These are phyloP conservation scores for Neurospora africana DNA, from an alignment of 495 filamentous ascomycete genomes.

Conservation along the genomic window DNA sequence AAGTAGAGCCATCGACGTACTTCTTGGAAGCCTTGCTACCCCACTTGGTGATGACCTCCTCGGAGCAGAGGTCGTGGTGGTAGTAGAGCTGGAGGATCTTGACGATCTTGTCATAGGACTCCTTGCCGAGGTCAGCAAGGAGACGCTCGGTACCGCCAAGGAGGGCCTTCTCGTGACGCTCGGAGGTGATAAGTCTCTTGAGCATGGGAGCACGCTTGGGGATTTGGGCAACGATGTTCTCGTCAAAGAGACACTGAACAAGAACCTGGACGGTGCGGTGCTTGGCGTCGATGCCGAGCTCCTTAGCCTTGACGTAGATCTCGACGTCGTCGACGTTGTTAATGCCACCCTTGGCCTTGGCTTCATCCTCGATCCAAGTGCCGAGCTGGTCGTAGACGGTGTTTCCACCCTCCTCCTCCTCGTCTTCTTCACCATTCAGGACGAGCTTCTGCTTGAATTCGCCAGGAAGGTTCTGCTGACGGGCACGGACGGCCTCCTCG, in stretches of 20 bases:
- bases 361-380: slow-evolving; percentile 77
- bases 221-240: slow-evolving; percentile 75
- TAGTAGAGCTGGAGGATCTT: slow-evolving; percentile 82
- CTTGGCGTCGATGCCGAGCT: slow-evolving; percentile 89
- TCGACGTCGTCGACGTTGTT: slow-evolving; percentile 71
- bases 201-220: slow-evolving; percentile 69
- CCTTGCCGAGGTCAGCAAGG: slow-evolving; percentile 54
- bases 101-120: slow-evolving; percentile 65
- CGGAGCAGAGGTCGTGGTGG: slow-evolving; percentile 72
- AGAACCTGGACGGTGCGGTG: slow-evolving; percentile 88
- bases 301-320: slow-evolving; percentile 92
- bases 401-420: slow-evolving; percentile 66
- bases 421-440: slow-evolving; percentile 75
- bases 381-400: slow-evolving; percentile 86
- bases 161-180: slow-evolving; percentile 91
- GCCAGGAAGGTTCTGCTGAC: slow-evolving; percentile 77
- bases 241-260: slow-evolving; percentile 86
- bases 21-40: slow-evolving; percentile 92
- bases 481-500: slow-evolving; percentile 86
- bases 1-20: slow-evolving; percentile 80
- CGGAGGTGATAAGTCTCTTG: slow-evolving; percentile 81
- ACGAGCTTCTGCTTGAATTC: slow-evolving; percentile 86
- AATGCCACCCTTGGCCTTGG: slow-evolving; percentile 59
- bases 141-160: slow-evolving; percentile 96
- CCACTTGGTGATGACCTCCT: slow-evolving; percentile 86